phyloP scores from a whole-genome alignment of 2,329 filamentous ascomycete species.

The Alternaria triticimaculans region DNA sequence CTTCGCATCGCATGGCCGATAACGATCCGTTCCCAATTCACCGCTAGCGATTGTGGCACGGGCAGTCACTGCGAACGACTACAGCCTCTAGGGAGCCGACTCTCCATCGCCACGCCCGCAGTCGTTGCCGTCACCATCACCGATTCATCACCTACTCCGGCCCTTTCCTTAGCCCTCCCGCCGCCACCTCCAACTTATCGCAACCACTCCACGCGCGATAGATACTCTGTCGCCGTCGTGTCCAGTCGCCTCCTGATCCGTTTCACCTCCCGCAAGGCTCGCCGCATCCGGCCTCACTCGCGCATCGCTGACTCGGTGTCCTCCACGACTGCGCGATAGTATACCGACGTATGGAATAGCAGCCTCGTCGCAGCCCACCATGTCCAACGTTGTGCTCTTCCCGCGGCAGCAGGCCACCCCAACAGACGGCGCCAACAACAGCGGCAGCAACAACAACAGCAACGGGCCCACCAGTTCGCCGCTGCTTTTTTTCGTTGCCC shows the following conservation, averaged over 20 bases:
- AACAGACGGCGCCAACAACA: constrained; percentile 13
- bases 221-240: background rate
- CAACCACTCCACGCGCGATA: background rate
- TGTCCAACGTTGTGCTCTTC: constrained; percentile 6
- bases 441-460: constrained; percentile 42
- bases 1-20: constrained; percentile 33
- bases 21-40: constrained; percentile 18
- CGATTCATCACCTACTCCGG: background rate
- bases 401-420: constrained; percentile 7
- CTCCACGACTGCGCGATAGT: background rate
- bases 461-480: constrained; percentile 71
- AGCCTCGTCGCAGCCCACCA: constrained; percentile 8
- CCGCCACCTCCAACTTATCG: background rate
- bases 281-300: constrained; percentile 12
- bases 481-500: constrained; percentile 88
- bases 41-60: constrained; percentile 24
- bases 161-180: background rate
- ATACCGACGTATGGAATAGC: constrained; percentile 15
- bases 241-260: background rate
- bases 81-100: constrained; percentile 17
- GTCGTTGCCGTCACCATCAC: constrained; percentile 36
- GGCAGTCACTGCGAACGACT: constrained; percentile 14
- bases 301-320: constrained; percentile 1
- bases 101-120: constrained; percentile 33
- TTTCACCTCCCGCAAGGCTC: constrained; percentile 7